Conservation (phyloP, 2,329 filamentous ascomycete genomes). For the Leptosphaerulina australis region DNA sequence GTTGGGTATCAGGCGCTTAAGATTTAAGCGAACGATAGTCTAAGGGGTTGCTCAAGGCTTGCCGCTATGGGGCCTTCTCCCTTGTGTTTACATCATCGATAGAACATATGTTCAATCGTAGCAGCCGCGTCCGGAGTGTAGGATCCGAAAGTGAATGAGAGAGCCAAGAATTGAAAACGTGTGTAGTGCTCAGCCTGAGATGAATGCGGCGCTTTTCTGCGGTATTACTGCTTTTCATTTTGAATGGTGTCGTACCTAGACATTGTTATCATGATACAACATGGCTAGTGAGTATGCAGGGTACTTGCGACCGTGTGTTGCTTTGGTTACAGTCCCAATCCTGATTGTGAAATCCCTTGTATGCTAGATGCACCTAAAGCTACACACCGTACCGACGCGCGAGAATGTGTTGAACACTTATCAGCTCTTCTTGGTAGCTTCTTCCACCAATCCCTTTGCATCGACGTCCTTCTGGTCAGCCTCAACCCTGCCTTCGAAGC, state of each 20-base stretch:
- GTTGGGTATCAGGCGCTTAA: constrained; percentile 4
- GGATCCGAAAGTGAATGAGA: too few relatives aligned
- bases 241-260: constrained; percentile 1
- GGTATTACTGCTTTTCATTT: too few relatives aligned
- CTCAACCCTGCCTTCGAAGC: constrained; percentile 64
- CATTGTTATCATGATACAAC: constrained; percentile 1
- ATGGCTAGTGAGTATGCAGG: constrained; percentile 4
- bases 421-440: constrained; percentile 13
- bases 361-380: constrained; percentile 4
- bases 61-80: too few relatives aligned
- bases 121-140: neutral
- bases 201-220: neutral
- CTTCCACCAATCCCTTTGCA: constrained; percentile 31
- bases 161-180: too few relatives aligned
- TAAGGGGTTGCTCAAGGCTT: neutral
- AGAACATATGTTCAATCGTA: neutral
- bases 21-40: neutral
- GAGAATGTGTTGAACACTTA: too few relatives aligned
- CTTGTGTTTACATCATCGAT: constrained; percentile 17
- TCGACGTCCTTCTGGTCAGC: constrained; percentile 35
- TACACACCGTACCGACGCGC: too few relatives aligned
- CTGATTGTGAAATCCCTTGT: constrained; percentile 3
- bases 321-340: constrained; percentile 10
- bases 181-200: neutral
- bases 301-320: constrained; percentile 12